Evolutionary conservation across 2,329 filamentous ascomycete species (phyloP).

Genomic region (Malbranchea zuffiana): DNA sequence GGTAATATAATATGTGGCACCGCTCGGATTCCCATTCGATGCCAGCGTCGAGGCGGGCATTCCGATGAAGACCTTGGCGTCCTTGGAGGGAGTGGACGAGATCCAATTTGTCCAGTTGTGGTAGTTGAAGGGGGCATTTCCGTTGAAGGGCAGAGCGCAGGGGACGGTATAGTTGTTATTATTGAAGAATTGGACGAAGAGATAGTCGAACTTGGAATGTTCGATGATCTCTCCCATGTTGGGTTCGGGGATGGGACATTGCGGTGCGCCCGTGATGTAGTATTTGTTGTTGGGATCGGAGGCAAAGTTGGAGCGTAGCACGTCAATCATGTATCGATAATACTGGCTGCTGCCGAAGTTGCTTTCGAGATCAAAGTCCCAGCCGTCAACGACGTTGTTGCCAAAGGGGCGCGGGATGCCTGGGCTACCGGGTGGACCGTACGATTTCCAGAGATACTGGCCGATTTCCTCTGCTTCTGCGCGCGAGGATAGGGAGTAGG

Average conservation of each 20-base stretch:
- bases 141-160: background rate
- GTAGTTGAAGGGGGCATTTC: conserved; percentile 19
- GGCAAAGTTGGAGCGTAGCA: conserved; percentile 26
- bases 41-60: conserved; percentile 22
- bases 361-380: conserved; percentile 42
- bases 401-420: conserved; percentile 19
- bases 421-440: conserved; percentile 29
- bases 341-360: conserved; percentile 25
- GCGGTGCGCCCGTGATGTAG: conserved; percentile 41
- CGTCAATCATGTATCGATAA: conserved; percentile 20
- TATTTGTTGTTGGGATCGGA: conserved; percentile 28
- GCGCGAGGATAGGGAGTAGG: conserved; percentile 26
- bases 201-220: conserved; percentile 33
- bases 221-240: conserved; percentile 33
- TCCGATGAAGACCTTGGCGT: conserved; percentile 18
- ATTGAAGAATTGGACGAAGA: conserved; percentile 40
- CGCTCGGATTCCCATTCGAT: conserved; percentile 24
- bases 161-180: conserved; percentile 24
- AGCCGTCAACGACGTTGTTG: conserved; percentile 41
- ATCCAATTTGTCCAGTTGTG: conserved; percentile 16
- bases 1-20: conserved; percentile 16
- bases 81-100: conserved; percentile 15
- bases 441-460: conserved; percentile 33
- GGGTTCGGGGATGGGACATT: conserved; percentile 38
- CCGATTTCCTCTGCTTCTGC: conserved; percentile 34